Evolutionary conservation across 2,329 filamentous ascomycete species (phyloP).

Genomic region (Aspergillus terreus): DNA sequence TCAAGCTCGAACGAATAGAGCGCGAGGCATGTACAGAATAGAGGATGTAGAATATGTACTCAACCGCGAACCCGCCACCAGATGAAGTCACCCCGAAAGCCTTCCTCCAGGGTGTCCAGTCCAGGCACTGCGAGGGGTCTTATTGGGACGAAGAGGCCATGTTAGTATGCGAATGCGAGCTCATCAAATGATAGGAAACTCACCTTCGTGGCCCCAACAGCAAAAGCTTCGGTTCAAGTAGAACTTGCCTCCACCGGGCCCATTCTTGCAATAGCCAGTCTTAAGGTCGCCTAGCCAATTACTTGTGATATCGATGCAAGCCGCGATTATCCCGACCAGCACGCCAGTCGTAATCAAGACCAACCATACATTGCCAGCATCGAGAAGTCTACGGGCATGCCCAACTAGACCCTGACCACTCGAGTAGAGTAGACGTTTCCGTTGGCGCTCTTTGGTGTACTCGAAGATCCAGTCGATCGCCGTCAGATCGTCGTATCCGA

Average conservation of each 20-base stretch:
- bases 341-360: constrained; percentile 82
- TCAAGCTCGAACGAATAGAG: background rate
- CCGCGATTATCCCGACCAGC: constrained; percentile 78
- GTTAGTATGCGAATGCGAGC: background rate
- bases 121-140: constrained; percentile 73
- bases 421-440: constrained; percentile 71
- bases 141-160: constrained; percentile 6
- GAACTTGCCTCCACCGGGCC: constrained; percentile 76
- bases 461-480: constrained; percentile 99
- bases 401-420: constrained; percentile 68
- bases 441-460: constrained; percentile 91
- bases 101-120: constrained; percentile 82
- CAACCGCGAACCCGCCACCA: constrained; percentile 73
- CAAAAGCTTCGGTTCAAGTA: constrained; percentile 91
- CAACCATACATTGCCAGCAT: constrained; percentile 88
- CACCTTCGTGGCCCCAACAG: constrained; percentile 80
- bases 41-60: constrained; percentile 82
- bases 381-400: constrained; percentile 67
- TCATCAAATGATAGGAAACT: constrained; percentile 8
- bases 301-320: constrained; percentile 81
- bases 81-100: constrained; percentile 64
- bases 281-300: constrained; percentile 95
- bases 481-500: constrained; percentile 93
- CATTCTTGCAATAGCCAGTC: constrained; percentile 76
- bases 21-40: constrained; percentile 64